phyloP scores from a whole-genome alignment of 768 basidiomycete species.

The Lentinula detonsa region DNA sequence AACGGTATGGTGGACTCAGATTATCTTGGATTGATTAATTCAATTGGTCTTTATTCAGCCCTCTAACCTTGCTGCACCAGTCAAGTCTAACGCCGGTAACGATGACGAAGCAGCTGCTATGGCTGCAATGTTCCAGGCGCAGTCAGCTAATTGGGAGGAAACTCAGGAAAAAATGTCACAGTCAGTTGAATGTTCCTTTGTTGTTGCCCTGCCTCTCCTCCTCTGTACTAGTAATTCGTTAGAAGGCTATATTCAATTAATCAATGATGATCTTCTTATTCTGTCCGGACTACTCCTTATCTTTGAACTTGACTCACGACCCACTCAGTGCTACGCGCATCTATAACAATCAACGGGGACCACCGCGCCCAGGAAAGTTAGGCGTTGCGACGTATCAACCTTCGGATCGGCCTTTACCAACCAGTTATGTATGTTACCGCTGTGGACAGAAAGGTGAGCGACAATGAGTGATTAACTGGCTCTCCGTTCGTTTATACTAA shows the following conservation, averaged over 20 bases:
- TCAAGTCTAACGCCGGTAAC: conserved; percentile 41
- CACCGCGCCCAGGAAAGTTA: conserved; percentile 60
- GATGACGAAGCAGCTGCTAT: conserved; percentile 93
- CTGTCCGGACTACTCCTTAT: background rate
- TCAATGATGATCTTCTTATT: conserved; percentile 45
- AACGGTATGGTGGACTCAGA: conserved; percentile 25
- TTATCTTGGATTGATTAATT: conserved; percentile 11
- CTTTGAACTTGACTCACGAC: conserved; percentile 39
- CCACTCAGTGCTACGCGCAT: conserved; percentile 54
- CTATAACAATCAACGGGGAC: conserved; percentile 60
- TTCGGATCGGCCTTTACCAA: conserved; percentile 76
- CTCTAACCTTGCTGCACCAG: conserved; percentile 18
- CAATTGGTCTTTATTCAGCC: background rate
- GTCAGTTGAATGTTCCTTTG: conserved; percentile 50
- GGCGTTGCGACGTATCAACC: conserved; percentile 43
- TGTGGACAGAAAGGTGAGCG: conserved; percentile 92
- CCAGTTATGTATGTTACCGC: conserved; percentile 97
- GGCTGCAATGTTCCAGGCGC: conserved; percentile 96
- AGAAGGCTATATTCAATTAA: conserved; percentile 42
- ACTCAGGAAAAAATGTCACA: conserved; percentile 99
- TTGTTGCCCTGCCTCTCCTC: conserved; percentile 31
- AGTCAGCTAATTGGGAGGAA: conserved; percentile 95
- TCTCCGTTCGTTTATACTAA: background rate
- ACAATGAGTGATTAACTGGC: background rate
- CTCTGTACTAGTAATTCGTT: background rate